These are phyloP conservation scores for Pseudonitzschia delicatissima DNA, from an alignment of 108 stramenopile species.

Conservation along the genomic window DNA sequence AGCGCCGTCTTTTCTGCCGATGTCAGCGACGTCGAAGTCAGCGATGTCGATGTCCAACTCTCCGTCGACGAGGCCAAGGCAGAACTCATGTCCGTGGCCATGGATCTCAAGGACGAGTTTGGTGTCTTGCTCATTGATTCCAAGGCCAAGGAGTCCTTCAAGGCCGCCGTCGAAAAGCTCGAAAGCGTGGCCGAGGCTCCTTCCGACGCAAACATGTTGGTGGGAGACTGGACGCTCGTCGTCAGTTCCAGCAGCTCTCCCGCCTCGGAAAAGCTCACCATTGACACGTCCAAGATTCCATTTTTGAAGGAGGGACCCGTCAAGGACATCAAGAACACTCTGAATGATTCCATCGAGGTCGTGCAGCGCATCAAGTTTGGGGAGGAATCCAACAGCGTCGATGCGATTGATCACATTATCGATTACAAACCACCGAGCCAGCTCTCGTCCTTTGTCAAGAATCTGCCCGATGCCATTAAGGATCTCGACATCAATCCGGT, in stretches of 20 bases:
- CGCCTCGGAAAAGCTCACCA: conserved; percentile 1
- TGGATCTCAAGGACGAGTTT: conserved; percentile 18
- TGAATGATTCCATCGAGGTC: conserved; percentile 48
- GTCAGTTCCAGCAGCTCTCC: conserved; percentile 42
- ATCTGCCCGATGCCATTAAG: conserved; percentile 33
- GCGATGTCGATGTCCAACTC: conserved; percentile 2
- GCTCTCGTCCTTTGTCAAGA: conserved; percentile 30
- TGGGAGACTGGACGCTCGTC: conserved; percentile 74
- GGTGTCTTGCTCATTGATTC: conserved; percentile 31
- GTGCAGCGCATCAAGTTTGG: conserved; percentile 54
- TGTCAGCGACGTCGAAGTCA: neutral
- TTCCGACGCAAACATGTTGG: conserved; percentile 6
- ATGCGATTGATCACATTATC: conserved; percentile 67
- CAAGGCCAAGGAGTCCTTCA: conserved; percentile 30
- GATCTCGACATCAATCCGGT: conserved; percentile 62
- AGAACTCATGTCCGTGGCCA: conserved; percentile 23
- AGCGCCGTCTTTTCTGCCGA: neutral
- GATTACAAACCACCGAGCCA: conserved; percentile 54
- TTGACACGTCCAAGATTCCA: conserved; percentile 37
- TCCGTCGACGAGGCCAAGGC: neutral
- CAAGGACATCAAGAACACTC: conserved; percentile 34
- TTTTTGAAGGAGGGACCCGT: conserved; percentile 33
- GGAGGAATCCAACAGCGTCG: conserved; percentile 26
- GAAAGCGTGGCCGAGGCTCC: conserved; percentile 27
- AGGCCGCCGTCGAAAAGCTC: conserved; percentile 32